A percentile compares a stretch with the other conserved stretches of the same genome.
Conservation (phyloP, 2,329 filamentous ascomycete species). For the Stagonosporopsis vannaccii region DNA sequence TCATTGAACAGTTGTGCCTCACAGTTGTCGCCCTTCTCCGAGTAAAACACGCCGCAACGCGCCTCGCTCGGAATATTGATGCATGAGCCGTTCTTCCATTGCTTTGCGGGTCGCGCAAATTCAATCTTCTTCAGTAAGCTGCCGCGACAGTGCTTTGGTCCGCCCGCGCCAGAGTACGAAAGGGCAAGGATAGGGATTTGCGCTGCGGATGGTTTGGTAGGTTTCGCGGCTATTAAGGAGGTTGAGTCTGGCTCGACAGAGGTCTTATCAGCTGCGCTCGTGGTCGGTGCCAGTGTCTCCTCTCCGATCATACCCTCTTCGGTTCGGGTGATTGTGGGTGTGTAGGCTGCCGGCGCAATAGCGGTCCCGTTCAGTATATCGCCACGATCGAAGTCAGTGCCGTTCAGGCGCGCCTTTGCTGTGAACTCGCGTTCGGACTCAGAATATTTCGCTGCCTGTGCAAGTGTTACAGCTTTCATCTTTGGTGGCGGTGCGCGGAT, state of each 20-base stretch:
- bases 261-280: conserved; percentile 32
- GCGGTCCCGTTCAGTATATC: conserved; percentile 35
- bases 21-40: conserved; percentile 45
- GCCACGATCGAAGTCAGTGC: conserved; percentile 38
- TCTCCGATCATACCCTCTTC: conserved; percentile 37
- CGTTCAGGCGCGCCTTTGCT: conserved; percentile 38
- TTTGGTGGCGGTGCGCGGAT: conserved; percentile 33
- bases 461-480: conserved; percentile 33
- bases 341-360: conserved; percentile 23
- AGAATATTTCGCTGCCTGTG: conserved; percentile 36
- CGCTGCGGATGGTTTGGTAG: conserved; percentile 18
- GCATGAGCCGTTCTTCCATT: conserved; percentile 43
- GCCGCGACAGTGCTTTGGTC: conserved; percentile 48
- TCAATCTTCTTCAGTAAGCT: conserved; percentile 34
- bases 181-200: conserved; percentile 43
- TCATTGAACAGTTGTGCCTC: conserved; percentile 46
- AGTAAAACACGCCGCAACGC: conserved; percentile 45
- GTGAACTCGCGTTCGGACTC: conserved; percentile 25
- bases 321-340: conserved; percentile 27
- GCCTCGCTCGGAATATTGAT: conserved; percentile 42
- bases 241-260: conserved; percentile 25
- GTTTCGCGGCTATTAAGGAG: conserved; percentile 14
- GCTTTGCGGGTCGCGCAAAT: conserved; percentile 33
- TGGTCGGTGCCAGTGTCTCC: conserved; percentile 22
- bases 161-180: conserved; percentile 42